phyloP scores from a whole-genome alignment of 306 rosid genomes.

The Echinosophora koreensis region DNA sequence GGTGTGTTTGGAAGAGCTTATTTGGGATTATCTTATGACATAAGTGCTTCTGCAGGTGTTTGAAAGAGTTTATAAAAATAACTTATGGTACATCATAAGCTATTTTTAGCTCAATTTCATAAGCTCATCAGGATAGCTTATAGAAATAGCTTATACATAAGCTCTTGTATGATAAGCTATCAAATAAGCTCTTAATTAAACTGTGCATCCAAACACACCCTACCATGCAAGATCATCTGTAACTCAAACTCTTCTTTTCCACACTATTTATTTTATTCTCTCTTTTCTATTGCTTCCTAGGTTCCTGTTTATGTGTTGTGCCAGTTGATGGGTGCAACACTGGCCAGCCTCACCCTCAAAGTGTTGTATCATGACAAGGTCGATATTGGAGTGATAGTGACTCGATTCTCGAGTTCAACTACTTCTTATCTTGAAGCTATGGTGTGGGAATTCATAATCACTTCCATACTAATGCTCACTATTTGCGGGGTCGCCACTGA shows the following conservation, averaged over 20 bases:
- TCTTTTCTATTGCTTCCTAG: slow-evolving; percentile 27
- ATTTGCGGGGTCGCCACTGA: slow-evolving; percentile 62
- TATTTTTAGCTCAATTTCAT: no score
- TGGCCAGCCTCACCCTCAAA: slow-evolving; percentile 51
- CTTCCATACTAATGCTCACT: slow-evolving; percentile 55
- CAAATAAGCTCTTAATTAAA: no score
- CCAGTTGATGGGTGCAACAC: slow-evolving; percentile 45
- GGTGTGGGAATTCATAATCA: slow-evolving; percentile 50
- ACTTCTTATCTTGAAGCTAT: slow-evolving; percentile 50
- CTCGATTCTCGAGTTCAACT: slow-evolving; percentile 43
- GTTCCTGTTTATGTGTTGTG: slow-evolving; percentile 52
- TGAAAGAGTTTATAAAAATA: no score
- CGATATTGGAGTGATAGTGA: slow-evolving; percentile 46
- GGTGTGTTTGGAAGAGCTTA: no score
- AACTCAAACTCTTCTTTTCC: not conserved
- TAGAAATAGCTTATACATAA: no score
- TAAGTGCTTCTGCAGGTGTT: no score
- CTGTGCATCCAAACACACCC: no score
- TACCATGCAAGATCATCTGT: not conserved
- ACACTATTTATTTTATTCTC: not conserved
- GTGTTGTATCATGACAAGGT: slow-evolving; percentile 47
- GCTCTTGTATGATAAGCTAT: no score
- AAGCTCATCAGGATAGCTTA: no score
- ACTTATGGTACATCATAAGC: no score
- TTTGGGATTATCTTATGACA: no score